phyloP scores from a whole-genome alignment of 306 rosid species.

The Lathyrus oleraceus region DNA sequence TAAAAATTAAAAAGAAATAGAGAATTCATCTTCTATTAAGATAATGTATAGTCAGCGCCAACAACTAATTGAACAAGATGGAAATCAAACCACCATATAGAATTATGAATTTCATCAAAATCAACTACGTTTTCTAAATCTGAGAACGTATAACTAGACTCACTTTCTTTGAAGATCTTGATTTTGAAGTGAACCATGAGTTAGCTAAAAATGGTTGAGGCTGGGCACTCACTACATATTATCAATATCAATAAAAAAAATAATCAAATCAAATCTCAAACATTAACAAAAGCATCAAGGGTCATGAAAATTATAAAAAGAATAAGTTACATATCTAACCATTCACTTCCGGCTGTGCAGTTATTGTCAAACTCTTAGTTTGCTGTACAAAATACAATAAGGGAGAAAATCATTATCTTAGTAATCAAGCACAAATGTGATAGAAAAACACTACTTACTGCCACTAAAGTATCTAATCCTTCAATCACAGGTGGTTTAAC shows the following conservation, averaged over 20 bases:
- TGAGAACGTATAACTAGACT: slow-evolving; percentile 4
- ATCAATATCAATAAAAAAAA: slow-evolving; percentile 4
- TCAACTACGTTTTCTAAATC: not conserved
- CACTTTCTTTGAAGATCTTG: slow-evolving; percentile 76
- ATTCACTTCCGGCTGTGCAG: slow-evolving; percentile 41
- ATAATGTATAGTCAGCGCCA: not conserved
- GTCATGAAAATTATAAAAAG: slow-evolving; percentile 4
- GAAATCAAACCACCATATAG: not conserved
- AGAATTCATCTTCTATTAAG: slow-evolving; percentile 3
- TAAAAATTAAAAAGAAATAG: slow-evolving; percentile 7
- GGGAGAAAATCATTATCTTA: slow-evolving; percentile 9
- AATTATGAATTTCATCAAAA: not conserved
- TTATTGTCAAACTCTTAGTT: slow-evolving; percentile 44
- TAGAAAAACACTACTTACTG: slow-evolving; percentile 49
- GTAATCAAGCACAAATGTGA: slow-evolving; percentile 8
- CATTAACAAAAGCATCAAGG: not conserved
- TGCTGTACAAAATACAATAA: slow-evolving; percentile 42
- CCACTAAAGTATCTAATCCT: slow-evolving; percentile 65
- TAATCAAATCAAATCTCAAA: slow-evolving; percentile 20
- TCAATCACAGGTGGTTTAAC: slow-evolving; percentile 69
- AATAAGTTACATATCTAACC: slow-evolving; percentile 49
- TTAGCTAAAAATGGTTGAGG: slow-evolving; percentile 48
- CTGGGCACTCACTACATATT: slow-evolving; percentile 43
- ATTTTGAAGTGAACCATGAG: slow-evolving; percentile 62
- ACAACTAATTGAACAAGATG: not conserved